Base-by-base conservation (phyloP, 1,284 basidiomycete species). In the Ceratobasidium sp. region DNA sequence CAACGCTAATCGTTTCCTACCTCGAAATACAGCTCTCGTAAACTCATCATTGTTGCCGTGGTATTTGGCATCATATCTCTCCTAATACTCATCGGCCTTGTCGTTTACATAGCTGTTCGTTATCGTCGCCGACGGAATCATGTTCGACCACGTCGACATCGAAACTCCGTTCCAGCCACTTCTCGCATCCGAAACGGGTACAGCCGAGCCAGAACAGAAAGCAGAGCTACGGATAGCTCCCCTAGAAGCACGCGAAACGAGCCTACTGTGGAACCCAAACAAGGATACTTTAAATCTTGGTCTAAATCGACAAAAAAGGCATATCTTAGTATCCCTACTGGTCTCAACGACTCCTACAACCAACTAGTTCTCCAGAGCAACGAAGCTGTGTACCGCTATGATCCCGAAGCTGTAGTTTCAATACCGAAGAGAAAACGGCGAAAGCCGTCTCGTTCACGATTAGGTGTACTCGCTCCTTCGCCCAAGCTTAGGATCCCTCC, bases 181-280 rank as follows among this genome's bases (percentile, higher is more conserved):
- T 73, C 69, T 11, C 54, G 20, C 3, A 73, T 73, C 15, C 54
- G 56, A 47, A 73, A 73, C 45, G 58, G 69, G 11, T 73, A 73
- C n/a, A 61, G n/a, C 51, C 69, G 69, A 3, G 45, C 69, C 15
- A 45, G 69, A 49, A 17, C 17, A 3, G 45, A 31, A 26, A 73
- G 69, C 58, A 31, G 45, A 17, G 31, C 28, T 13, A 73, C 69
- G 8, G 56, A 35, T 33, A 31, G 39, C 15, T 61, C 69, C 23
- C 42, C 31, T n/a, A 51, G 58, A 7, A 45, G 31, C 53, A 61
- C 45, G 26, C 23, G 47, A n/a, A 58, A 47, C 31, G 17, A 33
- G 1, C 33, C 65, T 0, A 37, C 26, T 15, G 65, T n/a, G 26
- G 69, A 60, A 20, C 31, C 69, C 6, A 56, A 39, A 56, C 20